phyloP scores from a whole-genome alignment of 2,329 filamentous ascomycete species.

The Colletotrichum gigasporum region DNA sequence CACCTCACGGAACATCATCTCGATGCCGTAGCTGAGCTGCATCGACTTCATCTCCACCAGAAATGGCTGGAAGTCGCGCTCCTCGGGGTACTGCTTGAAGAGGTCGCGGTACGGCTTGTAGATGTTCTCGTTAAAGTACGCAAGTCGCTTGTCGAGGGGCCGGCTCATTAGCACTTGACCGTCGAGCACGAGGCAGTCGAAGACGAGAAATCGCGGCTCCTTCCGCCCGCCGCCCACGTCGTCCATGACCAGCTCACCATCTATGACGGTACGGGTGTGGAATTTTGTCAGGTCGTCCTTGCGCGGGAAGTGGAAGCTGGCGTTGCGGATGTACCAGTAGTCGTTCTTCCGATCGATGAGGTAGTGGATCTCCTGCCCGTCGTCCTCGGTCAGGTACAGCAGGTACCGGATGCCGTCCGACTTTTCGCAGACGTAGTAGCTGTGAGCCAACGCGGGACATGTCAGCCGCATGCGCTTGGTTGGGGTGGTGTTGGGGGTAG shows the following conservation, averaged over 20 bases:
- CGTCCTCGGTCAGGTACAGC: conserved; percentile 83
- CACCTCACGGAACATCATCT: conserved; percentile 90
- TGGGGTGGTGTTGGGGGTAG: neutral
- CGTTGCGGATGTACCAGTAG: conserved; percentile 83
- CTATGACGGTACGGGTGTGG: conserved; percentile 84
- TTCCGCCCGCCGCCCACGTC: conserved; percentile 71
- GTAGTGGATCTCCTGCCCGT: conserved; percentile 78
- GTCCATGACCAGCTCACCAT: conserved; percentile 94
- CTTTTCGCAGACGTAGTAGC: conserved; percentile 98
- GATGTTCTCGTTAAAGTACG: conserved; percentile 82
- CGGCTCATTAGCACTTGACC: conserved; percentile 78
- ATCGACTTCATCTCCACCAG: conserved; percentile 88
- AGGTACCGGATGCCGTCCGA: conserved; percentile 96
- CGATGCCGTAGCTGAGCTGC: conserved; percentile 87
- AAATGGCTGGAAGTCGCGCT: conserved; percentile 78
- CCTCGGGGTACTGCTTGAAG: conserved; percentile 72
- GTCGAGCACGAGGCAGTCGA: conserved; percentile 90
- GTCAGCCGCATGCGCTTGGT: too few species aligned
- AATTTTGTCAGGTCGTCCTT: conserved; percentile 72
- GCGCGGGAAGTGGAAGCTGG: conserved; percentile 81
- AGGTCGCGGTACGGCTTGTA: conserved; percentile 75
- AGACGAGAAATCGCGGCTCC: conserved; percentile 87
- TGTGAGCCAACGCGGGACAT: conserved; percentile 41
- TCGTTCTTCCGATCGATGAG: conserved; percentile 98
- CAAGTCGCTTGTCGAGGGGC: conserved; percentile 87